Base-by-base conservation (phyloP, 2,329 filamentous ascomycete genomes). In the Ramularia endophylla region DNA sequence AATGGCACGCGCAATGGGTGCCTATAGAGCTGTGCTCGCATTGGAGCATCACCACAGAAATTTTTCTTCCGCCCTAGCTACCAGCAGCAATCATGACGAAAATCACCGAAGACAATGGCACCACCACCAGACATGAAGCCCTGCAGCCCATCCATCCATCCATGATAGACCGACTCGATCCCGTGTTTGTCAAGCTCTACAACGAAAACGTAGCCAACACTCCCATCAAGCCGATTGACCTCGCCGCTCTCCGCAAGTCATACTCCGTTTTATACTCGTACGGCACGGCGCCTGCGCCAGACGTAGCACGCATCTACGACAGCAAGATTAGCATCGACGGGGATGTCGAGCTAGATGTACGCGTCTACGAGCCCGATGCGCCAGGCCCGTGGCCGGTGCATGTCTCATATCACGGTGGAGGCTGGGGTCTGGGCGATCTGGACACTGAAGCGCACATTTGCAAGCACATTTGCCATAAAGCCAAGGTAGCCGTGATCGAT, bases 21-120 rank as follows among this genome's bases (percentile, higher is more conserved):
- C n/a, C n/a, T n/a, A n/a, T n/a, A n/a, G n/a, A n/a, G n/a, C n/a
- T n/a, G n/a, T n/a, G n/a, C n/a, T n/a, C n/a, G n/a, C n/a, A n/a
- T n/a, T n/a, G n/a, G n/a, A n/a, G n/a, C n/a, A n/a, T n/a, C n/a
- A n/a, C n/a, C n/a, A n/a, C n/a, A n/a, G n/a, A n/a, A n/a, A n/a
- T n/a, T n/a, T n/a, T n/a, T n/a, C n/a, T n/a, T n/a, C n/a, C n/a
- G n/a, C 32, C 16, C 18, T 35, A 19, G 32, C 32, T 6, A 18
- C 18, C 67, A 68, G 48, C 54, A 62, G 25, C 32, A 35, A 35
- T 19, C 5, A 18, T 19, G 8, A 20, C 12, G 22, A n/a, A n/a
- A n/a, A n/a, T n/a, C n/a, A n/a, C n/a, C n/a, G n/a, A n/a, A n/a
- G n/a, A n/a, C n/a, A n/a, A n/a, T n/a, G n/a, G n/a, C n/a, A n/a